phyloP scores from a whole-genome alignment of 805 yeast genomes.

The Saccharomycopsis sp. region DNA sequence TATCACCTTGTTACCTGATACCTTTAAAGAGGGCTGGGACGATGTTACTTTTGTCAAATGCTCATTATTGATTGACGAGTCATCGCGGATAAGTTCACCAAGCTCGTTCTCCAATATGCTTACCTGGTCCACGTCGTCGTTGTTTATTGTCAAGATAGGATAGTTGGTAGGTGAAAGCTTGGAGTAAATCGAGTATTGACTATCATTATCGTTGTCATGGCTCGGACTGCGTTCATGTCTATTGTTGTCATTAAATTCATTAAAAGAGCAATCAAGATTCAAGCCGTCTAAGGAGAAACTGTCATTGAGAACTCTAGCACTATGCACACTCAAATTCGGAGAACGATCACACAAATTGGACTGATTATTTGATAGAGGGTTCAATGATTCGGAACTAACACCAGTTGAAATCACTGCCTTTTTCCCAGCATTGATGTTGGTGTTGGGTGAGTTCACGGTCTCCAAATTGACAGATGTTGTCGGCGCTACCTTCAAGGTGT shows the following conservation, averaged over 20 bases:
- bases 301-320: background rate
- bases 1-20: too few relatives aligned
- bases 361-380: too few relatives aligned
- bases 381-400: background rate
- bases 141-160: conserved; percentile 10
- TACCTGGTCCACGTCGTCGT: conserved; percentile 10
- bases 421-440: conserved; percentile 1
- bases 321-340: background rate
- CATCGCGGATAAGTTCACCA: conserved; percentile 10
- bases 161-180: background rate
- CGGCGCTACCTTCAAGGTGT: conserved; percentile 10
- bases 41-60: background rate
- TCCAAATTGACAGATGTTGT: conserved; percentile 16
- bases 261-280: background rate
- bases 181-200: conserved; percentile 1
- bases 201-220: conserved; percentile 7
- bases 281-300: background rate
- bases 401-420: background rate
- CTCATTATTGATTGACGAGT: background rate
- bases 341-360: background rate
- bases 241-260: background rate
- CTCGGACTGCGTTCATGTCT: background rate
- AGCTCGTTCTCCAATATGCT: conserved; percentile 16
- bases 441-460: conserved; percentile 15
- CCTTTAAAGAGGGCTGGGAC: background rate